Percentiles rank a stretch among this genome's conserved stretches.
Conservation (phyloP, 2,329 filamentous ascomycete species). For the Grosmannia penicillata region DNA sequence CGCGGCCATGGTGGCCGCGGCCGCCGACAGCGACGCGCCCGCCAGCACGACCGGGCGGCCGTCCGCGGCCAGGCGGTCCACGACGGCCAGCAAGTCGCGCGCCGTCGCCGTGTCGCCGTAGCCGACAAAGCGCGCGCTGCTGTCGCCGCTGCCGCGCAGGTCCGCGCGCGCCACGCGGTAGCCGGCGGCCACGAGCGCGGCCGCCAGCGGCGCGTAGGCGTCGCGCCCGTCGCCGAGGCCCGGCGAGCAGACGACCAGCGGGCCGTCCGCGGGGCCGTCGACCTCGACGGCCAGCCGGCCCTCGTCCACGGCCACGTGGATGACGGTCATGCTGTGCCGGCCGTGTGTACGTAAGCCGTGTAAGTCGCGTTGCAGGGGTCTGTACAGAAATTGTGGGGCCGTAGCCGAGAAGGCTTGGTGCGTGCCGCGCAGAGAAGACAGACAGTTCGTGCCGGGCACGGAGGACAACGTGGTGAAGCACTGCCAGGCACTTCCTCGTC, state of each 20-base stretch:
- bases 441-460: too few species aligned
- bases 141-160: conserved; percentile 11
- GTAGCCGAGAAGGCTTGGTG: too few species aligned
- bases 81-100: conserved; percentile 7
- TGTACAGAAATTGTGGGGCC: too few species aligned
- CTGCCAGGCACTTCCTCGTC: too few species aligned
- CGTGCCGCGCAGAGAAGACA: too few species aligned
- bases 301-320: neutral
- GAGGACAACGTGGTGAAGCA: too few species aligned
- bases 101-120: conserved; percentile 10
- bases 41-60: conserved; percentile 6
- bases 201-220: conserved; percentile 9
- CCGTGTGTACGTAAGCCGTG: too few species aligned
- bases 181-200: conserved; percentile 9
- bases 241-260: conserved; percentile 10
- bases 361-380: too few species aligned
- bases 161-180: conserved; percentile 11
- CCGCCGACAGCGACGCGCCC: conserved; percentile 10
- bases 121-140: conserved; percentile 2
- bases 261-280: conserved; percentile 5
- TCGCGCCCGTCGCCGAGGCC: conserved; percentile 10
- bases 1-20: conserved; percentile 8
- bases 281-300: conserved; percentile 11
- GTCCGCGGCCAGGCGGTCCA: conserved; percentile 1
- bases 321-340: conserved; percentile 2